These are phyloP conservation scores for Neopestalotiopsis sp. DNA, from an alignment of 2,329 filamentous ascomycete genomes.

Conservation along the genomic window DNA sequence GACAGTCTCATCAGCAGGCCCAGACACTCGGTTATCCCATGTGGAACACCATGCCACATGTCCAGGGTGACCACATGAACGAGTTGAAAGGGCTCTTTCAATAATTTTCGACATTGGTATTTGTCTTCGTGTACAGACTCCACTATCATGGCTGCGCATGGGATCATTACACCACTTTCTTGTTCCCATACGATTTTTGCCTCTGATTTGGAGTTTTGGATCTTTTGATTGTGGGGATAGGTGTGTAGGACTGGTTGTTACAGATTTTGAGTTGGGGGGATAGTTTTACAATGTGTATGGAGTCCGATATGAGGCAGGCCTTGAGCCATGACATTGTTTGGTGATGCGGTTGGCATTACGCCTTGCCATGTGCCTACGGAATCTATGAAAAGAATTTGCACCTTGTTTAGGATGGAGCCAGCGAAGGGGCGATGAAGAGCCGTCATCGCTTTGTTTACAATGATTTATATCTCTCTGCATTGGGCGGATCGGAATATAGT, in stretches of 20 bases:
- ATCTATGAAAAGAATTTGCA: background rate
- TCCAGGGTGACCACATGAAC: conserved; percentile 17
- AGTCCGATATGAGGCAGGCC: background rate
- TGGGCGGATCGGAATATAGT: background rate
- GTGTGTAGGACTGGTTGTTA: background rate
- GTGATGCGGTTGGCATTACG: background rate
- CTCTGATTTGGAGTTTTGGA: background rate
- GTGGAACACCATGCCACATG: conserved; percentile 16
- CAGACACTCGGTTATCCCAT: conserved; percentile 7
- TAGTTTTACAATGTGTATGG: background rate
- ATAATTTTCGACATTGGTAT: background rate
- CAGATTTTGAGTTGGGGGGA: background rate
- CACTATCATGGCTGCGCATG: no score
- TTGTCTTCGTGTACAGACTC: background rate
- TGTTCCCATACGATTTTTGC: background rate
- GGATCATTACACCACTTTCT: no score
- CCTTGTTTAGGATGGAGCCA: no score
- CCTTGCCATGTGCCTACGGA: background rate
- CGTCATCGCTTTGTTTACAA: background rate
- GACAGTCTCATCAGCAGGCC: background rate
- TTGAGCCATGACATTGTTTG: background rate
- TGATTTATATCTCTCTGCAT: background rate
- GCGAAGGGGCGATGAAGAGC: no score
- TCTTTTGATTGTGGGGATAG: background rate
- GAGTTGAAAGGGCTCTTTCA: conserved; percentile 20